A percentile compares a stretch with the other conserved stretches of the same genome.
Evolutionary conservation across 352 stramenopile genomes (phyloP).

Genomic region (Phytophthora macrochlamydospora): DNA sequence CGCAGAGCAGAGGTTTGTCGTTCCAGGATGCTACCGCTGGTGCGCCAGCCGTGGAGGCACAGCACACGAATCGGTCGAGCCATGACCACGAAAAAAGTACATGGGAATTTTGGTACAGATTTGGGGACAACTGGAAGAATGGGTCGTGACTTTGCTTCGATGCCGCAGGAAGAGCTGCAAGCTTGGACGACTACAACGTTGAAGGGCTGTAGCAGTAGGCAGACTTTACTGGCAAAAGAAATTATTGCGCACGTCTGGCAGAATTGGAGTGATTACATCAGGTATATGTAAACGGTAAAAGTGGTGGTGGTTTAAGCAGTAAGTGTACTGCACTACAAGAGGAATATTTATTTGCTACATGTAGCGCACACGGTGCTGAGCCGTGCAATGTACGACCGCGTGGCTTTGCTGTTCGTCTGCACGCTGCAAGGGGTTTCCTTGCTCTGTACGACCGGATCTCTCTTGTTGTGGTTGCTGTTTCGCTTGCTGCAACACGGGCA

Average conservation of each 20-base stretch:
- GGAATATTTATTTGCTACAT: background rate
- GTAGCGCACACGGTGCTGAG: too few relatives aligned
- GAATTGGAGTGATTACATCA: too few relatives aligned
- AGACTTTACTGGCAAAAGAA: too few relatives aligned
- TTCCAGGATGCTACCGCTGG: slow-evolving; percentile 65
- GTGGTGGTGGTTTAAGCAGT: too few relatives aligned
- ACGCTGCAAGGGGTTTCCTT: background rate
- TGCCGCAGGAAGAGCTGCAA: background rate
- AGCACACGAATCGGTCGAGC: slow-evolving; percentile 62
- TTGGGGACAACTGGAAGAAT: background rate
- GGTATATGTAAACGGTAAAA: too few relatives aligned
- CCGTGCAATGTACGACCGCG: background rate
- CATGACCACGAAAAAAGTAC: slow-evolving; percentile 13
- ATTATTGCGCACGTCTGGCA: too few relatives aligned
- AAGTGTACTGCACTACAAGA: background rate
- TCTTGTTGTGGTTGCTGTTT: background rate
- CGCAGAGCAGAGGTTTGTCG: slow-evolving; percentile 64
- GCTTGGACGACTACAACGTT: too few relatives aligned
- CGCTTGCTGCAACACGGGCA: background rate
- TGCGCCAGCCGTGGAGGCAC: slow-evolving; percentile 83
- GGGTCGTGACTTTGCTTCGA: background rate
- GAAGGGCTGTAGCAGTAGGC: too few relatives aligned
- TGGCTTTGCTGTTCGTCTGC: background rate
- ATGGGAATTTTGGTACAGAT: background rate
- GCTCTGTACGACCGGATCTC: background rate